These are phyloP conservation scores for Colletotrichum melonis DNA, from an alignment of 2,329 filamentous ascomycete genomes.

Conservation along the genomic window DNA sequence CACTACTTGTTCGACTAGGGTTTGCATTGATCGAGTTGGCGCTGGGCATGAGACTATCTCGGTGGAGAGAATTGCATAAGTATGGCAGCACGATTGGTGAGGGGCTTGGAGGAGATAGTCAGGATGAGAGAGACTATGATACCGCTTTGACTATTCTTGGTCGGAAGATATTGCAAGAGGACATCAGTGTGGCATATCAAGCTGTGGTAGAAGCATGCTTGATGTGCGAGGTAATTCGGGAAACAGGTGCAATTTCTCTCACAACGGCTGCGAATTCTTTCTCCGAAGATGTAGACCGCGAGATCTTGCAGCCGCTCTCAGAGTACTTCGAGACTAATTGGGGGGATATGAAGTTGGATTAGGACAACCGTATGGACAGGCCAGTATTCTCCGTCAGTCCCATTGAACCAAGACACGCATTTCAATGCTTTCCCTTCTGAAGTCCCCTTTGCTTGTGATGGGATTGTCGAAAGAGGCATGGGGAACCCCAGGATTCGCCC, in stretches of 20 bases:
- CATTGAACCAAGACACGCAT: slow-evolving; percentile 15
- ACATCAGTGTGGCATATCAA: neutral
- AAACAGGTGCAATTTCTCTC: neutral
- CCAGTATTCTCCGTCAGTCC: neutral
- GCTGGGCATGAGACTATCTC: slow-evolving; percentile 5
- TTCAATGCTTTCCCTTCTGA: slow-evolving; percentile 18
- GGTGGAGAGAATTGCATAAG: neutral
- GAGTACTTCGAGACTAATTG: slow-evolving; percentile 14
- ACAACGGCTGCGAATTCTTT: slow-evolving; percentile 4
- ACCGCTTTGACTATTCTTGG: neutral
- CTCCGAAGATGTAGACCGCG: slow-evolving; percentile 5
- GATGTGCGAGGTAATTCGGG: neutral
- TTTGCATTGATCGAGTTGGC: slow-evolving; percentile 21
- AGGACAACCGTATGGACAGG: neutral
- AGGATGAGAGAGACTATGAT: slow-evolving; percentile 9
- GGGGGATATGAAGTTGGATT: neutral
- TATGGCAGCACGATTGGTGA: neutral
- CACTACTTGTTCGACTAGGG: slow-evolving; percentile 11
- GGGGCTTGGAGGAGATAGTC: neutral
- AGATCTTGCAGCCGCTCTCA: slow-evolving; percentile 2
- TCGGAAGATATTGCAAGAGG: neutral
- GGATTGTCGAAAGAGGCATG: slow-evolving; percentile 22
- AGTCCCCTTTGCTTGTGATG: neutral
- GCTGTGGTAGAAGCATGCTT: slow-evolving; percentile 13
- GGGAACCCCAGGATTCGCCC: slow-evolving; percentile 9